Evolutionary conservation across 2,329 filamentous ascomycete species (phyloP).

Genomic region (Sporothrix globosa): DNA sequence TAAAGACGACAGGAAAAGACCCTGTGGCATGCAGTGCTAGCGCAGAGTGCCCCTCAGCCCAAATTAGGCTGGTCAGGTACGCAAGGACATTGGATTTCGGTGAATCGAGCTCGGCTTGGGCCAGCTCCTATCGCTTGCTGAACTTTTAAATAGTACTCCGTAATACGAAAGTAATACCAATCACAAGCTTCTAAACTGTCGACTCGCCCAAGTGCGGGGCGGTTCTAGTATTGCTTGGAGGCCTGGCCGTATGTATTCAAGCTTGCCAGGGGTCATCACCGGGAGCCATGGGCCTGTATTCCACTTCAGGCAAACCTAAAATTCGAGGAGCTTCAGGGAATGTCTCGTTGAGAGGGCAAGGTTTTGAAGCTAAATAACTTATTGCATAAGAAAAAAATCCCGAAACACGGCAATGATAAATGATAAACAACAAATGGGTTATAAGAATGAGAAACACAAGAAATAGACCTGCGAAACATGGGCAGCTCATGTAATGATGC

Average conservation of each 20-base stretch:
- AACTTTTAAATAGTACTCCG: too few relatives aligned
- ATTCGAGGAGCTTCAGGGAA: constrained; percentile 17
- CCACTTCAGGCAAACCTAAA: constrained; percentile 6
- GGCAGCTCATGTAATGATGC: neutral
- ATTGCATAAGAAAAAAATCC: too few relatives aligned
- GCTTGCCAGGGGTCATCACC: too few relatives aligned
- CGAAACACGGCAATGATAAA: too few relatives aligned
- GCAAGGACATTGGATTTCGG: neutral
- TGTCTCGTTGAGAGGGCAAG: constrained; percentile 1
- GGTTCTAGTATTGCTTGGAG: neutral
- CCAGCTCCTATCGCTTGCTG: constrained; percentile 1
- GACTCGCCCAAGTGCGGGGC: neutral
- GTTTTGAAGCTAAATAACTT: too few relatives aligned
- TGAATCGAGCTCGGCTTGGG: neutral
- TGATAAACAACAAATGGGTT: too few relatives aligned
- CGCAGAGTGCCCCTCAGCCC: neutral
- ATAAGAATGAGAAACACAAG: too few relatives aligned
- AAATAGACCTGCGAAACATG: too few relatives aligned
- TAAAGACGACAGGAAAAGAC: neutral
- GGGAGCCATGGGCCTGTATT: too few relatives aligned
- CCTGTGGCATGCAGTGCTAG: constrained; percentile 7
- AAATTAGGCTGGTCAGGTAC: constrained; percentile 6
- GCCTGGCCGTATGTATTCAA: too few relatives aligned
- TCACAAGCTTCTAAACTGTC: neutral
- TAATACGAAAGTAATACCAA: neutral